phyloP scores from a whole-genome alignment of 1,284 basidiomycete genomes.

The Leccinum griseonigrum region DNA sequence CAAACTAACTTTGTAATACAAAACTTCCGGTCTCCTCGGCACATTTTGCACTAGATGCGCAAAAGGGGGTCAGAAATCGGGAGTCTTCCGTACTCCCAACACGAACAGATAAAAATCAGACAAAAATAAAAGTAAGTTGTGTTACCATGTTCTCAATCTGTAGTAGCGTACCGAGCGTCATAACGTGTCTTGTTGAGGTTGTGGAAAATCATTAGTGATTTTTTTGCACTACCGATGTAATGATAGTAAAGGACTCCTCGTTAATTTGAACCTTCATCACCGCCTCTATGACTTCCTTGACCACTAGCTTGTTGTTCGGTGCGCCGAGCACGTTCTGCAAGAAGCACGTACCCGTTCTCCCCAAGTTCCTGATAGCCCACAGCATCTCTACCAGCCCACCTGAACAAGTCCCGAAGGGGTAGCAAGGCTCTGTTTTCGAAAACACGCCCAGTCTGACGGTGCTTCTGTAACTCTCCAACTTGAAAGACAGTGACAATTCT shows the following conservation, averaged over 20 bases:
- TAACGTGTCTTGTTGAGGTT: too few relatives aligned
- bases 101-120: too few relatives aligned
- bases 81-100: too few relatives aligned
- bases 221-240: too few relatives aligned
- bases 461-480: conserved; percentile 79
- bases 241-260: conserved; percentile 45
- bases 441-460: conserved; percentile 86
- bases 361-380: conserved; percentile 91
- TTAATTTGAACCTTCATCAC: conserved; percentile 90
- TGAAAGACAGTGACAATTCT: conserved; percentile 90
- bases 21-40: too few relatives aligned
- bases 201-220: too few relatives aligned
- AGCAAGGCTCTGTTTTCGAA: conserved; percentile 98
- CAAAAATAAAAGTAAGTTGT: too few relatives aligned
- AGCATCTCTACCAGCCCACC: conserved; percentile 93
- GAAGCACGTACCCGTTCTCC: conserved; percentile 96
- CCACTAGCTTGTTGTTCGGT: conserved; percentile 82
- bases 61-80: too few relatives aligned
- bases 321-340: conserved; percentile 88
- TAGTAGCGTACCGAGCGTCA: too few relatives aligned
- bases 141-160: too few relatives aligned
- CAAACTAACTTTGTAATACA: too few relatives aligned
- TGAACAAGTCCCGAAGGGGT: conserved; percentile 94
- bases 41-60: too few relatives aligned
- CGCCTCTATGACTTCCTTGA: conserved; percentile 91